These are phyloP conservation scores for Eucalyptus camaldulensis DNA, from an alignment of 345 rosid species.

Conservation along the genomic window DNA sequence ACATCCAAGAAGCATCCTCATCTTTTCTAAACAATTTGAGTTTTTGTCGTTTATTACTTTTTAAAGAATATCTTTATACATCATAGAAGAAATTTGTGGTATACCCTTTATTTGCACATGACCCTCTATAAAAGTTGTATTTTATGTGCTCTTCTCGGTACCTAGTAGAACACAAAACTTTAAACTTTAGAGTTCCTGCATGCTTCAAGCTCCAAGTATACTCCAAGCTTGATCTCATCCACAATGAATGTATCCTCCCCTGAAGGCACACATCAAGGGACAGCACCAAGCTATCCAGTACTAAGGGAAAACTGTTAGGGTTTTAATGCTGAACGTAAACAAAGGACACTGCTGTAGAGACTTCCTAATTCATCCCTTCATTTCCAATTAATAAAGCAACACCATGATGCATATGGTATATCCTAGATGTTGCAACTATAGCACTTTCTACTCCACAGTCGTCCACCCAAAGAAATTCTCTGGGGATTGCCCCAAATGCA, in stretches of 20 bases:
- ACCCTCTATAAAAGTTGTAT: background rate
- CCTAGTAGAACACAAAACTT: background rate
- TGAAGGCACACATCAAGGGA: background rate
- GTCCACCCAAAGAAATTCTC: background rate
- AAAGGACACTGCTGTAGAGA: background rate
- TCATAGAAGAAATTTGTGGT: background rate
- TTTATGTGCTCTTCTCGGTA: background rate
- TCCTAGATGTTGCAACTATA: background rate
- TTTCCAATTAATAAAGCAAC: background rate
- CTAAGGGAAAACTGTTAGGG: background rate
- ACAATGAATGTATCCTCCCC: background rate
- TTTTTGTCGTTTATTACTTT: background rate
- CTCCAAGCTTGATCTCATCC: background rate
- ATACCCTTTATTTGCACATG: background rate
- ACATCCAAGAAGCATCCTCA: background rate
- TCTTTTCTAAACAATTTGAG: background rate
- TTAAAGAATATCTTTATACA: background rate
- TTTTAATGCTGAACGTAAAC: background rate
- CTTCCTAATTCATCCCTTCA: background rate
- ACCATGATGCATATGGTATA: background rate
- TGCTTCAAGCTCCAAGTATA: background rate
- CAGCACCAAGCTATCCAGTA: background rate
- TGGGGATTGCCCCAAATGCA: background rate
- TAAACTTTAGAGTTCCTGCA: background rate
- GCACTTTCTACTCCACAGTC: background rate